Evolutionary conservation across 371 early-diverging fungal species (phyloP).

Genomic region (Lichtheimia ramosa): DNA sequence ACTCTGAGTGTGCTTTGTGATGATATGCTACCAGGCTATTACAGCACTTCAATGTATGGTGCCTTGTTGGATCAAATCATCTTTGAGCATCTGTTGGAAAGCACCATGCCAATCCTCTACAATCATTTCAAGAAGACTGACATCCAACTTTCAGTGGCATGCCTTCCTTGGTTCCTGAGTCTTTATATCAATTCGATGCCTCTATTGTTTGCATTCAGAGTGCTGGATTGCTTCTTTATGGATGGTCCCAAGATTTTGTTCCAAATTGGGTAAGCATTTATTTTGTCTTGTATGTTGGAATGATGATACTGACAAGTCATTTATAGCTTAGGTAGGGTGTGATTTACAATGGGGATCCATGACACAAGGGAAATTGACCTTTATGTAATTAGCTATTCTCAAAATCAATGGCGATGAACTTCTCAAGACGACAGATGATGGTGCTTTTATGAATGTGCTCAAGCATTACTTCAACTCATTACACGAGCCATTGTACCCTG

Average conservation of each 20-base stretch:
- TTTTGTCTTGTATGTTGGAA: no score
- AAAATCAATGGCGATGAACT: conserved; percentile 91
- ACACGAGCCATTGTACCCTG: conserved; percentile 65
- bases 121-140: conserved; percentile 82
- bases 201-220: conserved; percentile 80
- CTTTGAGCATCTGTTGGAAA: conserved; percentile 84
- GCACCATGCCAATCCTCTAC: conserved; percentile 76
- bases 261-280: conserved; percentile 74
- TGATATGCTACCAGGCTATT: conserved; percentile 91
- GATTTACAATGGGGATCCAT: no score
- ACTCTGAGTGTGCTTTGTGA: conserved; percentile 88
- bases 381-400: conserved; percentile 69
- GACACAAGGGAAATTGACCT: conserved; percentile 39
- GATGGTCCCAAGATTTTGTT: conserved; percentile 94
- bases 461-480: conserved; percentile 75
- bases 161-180: conserved; percentile 95
- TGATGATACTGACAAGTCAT: no score
- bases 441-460: conserved; percentile 81
- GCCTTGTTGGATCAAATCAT: conserved; percentile 94
- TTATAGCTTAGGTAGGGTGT: no score
- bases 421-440: conserved; percentile 85
- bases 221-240: conserved; percentile 94
- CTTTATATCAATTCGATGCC: conserved; percentile 95
- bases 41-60: conserved; percentile 96
- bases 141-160: conserved; percentile 93